Conservation (phyloP, 345 rosid genomes). For the Stellera chamaejasme region DNA sequence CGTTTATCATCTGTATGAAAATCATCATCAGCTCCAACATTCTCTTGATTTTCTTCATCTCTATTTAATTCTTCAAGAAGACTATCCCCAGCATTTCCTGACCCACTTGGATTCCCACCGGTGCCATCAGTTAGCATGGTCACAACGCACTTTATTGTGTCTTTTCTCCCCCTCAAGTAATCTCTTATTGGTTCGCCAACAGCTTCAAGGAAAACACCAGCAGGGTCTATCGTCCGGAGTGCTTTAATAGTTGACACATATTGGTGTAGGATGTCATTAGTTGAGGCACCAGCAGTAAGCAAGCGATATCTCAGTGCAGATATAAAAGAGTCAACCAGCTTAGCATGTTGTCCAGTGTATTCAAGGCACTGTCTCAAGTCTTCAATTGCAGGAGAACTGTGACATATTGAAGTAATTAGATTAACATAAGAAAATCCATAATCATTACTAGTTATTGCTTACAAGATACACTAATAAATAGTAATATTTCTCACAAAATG, state of each 20-base stretch:
- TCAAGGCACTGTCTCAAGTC: constrained; percentile 94
- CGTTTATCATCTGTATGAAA: constrained; percentile 82
- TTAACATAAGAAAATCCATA: constrained; percentile 12
- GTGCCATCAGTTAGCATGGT: constrained; percentile 97
- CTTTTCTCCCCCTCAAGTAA: constrained; percentile 85
- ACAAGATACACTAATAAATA: constrained; percentile 4
- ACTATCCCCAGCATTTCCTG: constrained; percentile 85
- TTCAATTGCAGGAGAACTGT: constrained; percentile 90
- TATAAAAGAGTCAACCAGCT: constrained; percentile 84
- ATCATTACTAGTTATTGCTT: constrained; percentile 3
- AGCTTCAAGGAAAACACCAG: constrained; percentile 92
- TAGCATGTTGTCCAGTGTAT: constrained; percentile 93
- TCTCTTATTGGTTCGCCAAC: constrained; percentile 97
- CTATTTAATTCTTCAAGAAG: constrained; percentile 96
- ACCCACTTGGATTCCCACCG: constrained; percentile 74
- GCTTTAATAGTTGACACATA: constrained; percentile 96
- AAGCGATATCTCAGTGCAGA: constrained; percentile 79
- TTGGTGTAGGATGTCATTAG: constrained; percentile 98
- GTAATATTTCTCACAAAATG: neutral
- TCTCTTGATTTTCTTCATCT: constrained; percentile 86
- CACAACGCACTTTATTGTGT: constrained; percentile 91
- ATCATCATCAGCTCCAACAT: constrained; percentile 58
- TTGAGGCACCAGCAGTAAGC: constrained; percentile 98
- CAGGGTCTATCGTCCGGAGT: constrained; percentile 83
- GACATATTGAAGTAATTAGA: constrained; percentile 12